Conservation (phyloP, 2,329 filamentous ascomycete genomes). For the Mycogone perniciosa region DNA sequence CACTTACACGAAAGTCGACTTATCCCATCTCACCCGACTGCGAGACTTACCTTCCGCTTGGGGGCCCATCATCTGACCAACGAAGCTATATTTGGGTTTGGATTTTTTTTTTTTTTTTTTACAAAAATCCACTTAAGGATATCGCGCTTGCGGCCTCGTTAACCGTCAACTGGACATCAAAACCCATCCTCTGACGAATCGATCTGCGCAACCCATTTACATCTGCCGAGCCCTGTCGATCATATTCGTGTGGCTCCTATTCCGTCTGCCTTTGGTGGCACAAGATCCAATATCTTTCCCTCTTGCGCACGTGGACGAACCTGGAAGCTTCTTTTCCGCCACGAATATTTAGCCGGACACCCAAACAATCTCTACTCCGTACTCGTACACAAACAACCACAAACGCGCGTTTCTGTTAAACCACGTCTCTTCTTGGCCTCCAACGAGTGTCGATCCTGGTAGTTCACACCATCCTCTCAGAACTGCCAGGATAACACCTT, state of each 20-base stretch:
- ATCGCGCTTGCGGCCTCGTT: neutral
- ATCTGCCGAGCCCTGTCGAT: conserved; percentile 13
- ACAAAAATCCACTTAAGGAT: neutral
- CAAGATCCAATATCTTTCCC: neutral
- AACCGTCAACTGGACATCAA: conserved; percentile 6
- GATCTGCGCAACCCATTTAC: conserved; percentile 8
- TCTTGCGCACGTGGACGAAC: conserved; percentile 5
- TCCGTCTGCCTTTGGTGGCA: neutral
- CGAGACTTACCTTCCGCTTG: neutral
- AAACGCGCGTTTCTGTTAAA: no score
- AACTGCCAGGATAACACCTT: conserved; percentile 11
- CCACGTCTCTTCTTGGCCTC: neutral
- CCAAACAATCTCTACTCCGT: no score
- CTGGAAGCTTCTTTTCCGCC: neutral
- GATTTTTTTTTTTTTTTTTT: conserved; percentile 1
- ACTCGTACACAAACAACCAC: no score
- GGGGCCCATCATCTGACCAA: conserved; percentile 9
- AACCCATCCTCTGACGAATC: conserved; percentile 1
- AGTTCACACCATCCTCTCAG: conserved; percentile 4
- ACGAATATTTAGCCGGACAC: neutral
- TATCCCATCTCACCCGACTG: conserved; percentile 6
- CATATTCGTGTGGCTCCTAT: conserved; percentile 5
- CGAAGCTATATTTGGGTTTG: neutral
- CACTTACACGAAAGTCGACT: conserved; percentile 9
- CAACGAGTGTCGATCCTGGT: conserved; percentile 10